Conservation (phyloP, 2,329 filamentous ascomycete species). For the Myriosclerotinia curreyana region DNA sequence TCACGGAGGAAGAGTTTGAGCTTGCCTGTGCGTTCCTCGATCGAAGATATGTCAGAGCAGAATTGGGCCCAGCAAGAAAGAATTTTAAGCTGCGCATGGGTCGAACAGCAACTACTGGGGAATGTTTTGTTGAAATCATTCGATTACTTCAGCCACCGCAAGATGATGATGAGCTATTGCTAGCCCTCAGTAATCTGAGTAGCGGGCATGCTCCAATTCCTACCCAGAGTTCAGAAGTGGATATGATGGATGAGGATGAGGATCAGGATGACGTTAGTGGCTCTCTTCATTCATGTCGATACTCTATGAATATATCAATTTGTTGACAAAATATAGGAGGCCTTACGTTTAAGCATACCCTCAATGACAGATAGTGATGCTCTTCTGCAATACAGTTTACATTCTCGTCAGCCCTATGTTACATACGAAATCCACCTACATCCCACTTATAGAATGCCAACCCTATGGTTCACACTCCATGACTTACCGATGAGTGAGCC, state of each 20-base stretch:
- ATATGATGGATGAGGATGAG: slow-evolving; percentile 33
- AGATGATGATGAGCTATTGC: slow-evolving; percentile 35
- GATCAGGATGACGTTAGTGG: slow-evolving; percentile 36
- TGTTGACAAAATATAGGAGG: slow-evolving; percentile 29
- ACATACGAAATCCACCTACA: slow-evolving; percentile 72
- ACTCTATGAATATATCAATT: neutral
- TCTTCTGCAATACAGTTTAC: slow-evolving; percentile 32
- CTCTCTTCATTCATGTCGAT: neutral
- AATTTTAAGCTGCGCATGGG: slow-evolving; percentile 55
- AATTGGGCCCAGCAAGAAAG: slow-evolving; percentile 52
- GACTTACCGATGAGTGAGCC: slow-evolving; percentile 54
- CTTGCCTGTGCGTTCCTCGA: slow-evolving; percentile 63
- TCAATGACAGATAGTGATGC: neutral
- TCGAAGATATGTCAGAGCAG: slow-evolving; percentile 56
- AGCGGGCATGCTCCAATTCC: slow-evolving; percentile 15
- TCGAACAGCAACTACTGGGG: slow-evolving; percentile 33
- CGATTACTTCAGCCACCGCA: slow-evolving; percentile 33
- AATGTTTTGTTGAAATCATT: slow-evolving; percentile 37
- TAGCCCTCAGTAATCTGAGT: slow-evolving; percentile 32
- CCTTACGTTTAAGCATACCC: slow-evolving; percentile 24
- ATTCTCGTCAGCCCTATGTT: slow-evolving; percentile 44
- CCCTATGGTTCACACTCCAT: slow-evolving; percentile 70
- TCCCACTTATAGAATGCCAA: slow-evolving; percentile 70
- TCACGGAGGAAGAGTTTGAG: slow-evolving; percentile 60
- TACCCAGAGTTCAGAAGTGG: slow-evolving; percentile 31